Evolutionary conservation across 805 yeast species (phyloP), one percentile per base, ranked within the genome.

Genomic region (Nakazawaea ernobii): DNA sequence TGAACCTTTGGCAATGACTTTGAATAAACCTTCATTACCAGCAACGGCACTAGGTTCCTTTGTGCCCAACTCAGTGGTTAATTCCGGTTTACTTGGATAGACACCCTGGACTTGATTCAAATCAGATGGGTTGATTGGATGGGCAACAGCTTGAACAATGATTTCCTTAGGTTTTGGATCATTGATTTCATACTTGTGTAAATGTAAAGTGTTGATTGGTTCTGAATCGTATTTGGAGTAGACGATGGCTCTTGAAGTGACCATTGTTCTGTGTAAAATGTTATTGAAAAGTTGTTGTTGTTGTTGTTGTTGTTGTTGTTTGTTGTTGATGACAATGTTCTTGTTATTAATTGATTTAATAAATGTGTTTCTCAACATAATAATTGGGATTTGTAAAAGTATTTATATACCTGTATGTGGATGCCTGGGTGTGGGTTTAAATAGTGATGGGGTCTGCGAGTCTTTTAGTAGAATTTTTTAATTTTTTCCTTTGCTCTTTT

Each of bases 11-110:
- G 82, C 79, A n/a, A 86, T 60, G n/a, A 92, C 83, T 60, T 88
- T 85, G 60, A 87, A 91, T 9, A 88, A 75, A 20, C 97, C 98
- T 66, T 92, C 99, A 62, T 94, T 94, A 46, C 99, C 99, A 33
- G 91, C 89, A 41, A 89, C 83, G 5, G 95, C 95, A 8, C 80
- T 68, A 2, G 95, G 91, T 37, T 74, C 77, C 3, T 67, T 66
- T 1, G 87, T 77, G 7, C 81, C 80, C 49, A 77, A 80, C 42
- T 65, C 79, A 5, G 62, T 58, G 26, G 75, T 70, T 48, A 81
- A 72, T 37, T 71, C 79, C 0, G 96, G 95, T 49, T 73, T 77
- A 9, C 89, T 77, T 1, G 96, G 95, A 55, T 91, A 91, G 0
- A 83, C 87, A 17, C 97, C 97, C 61, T 82, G 87, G 36, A 83